These are phyloP conservation scores for Fusarium metavorans DNA, from an alignment of 2,329 filamentous ascomycete genomes.

Conservation along the genomic window DNA sequence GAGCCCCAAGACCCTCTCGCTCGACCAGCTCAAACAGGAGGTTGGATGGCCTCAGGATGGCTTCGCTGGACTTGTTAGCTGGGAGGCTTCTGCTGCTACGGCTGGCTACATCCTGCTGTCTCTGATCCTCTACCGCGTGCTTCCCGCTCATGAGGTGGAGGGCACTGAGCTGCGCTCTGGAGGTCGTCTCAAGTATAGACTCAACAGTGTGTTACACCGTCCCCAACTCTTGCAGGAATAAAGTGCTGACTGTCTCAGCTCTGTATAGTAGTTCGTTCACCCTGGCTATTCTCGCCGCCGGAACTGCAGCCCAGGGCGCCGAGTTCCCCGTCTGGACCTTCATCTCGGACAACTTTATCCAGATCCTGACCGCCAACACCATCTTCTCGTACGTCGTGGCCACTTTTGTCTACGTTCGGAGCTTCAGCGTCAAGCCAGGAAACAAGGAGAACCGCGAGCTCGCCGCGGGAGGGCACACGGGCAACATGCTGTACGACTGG, in stretches of 20 bases:
- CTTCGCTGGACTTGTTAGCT: conserved; percentile 76
- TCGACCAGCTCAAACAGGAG: conserved; percentile 81
- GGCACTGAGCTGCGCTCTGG: conserved; percentile 79
- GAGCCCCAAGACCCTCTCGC: conserved; percentile 75
- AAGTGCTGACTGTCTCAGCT: conserved; percentile 60
- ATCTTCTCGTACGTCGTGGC: conserved; percentile 80
- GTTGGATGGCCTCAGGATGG: conserved; percentile 84
- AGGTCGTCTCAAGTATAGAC: conserved; percentile 82
- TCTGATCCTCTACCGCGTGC: conserved; percentile 77
- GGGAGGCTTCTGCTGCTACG: conserved; percentile 75
- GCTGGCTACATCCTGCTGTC: conserved; percentile 84
- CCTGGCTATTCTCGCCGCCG: conserved; percentile 76
- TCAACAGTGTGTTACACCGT: conserved; percentile 71
- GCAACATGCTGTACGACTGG: conserved; percentile 93
- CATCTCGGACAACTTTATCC: conserved; percentile 90
- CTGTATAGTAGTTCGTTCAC: conserved; percentile 81
- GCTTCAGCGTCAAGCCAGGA: conserved; percentile 83
- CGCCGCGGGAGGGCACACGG: conserved; percentile 82
- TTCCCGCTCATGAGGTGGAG: conserved; percentile 79
- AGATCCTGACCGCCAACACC: conserved; percentile 86
- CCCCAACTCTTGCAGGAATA: conserved; percentile 21
- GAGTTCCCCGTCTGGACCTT: conserved; percentile 92
- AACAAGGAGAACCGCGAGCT: conserved; percentile 81
- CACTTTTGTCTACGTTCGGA: conserved; percentile 82
- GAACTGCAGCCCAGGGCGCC: conserved; percentile 81